These are phyloP conservation scores for Amylocarpus encephaloides DNA, from an alignment of 2,329 filamentous ascomycete species.

Conservation along the genomic window DNA sequence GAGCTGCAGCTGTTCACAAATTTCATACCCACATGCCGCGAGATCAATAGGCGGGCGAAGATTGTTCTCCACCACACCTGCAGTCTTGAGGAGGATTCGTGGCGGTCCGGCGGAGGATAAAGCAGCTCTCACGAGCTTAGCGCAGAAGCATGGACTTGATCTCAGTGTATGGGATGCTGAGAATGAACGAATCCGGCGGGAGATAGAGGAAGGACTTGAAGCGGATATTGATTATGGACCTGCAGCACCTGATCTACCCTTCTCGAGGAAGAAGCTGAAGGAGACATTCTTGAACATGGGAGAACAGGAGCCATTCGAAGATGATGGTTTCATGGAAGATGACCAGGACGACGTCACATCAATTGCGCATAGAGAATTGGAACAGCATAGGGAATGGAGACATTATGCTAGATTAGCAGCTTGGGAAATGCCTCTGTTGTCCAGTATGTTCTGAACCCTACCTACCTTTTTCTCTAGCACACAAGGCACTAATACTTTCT, in stretches of 20 bases:
- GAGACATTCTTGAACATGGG: constrained; percentile 31
- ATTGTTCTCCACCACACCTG: constrained; percentile 21
- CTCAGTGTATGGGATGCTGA: constrained; percentile 3
- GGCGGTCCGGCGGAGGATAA: background rate
- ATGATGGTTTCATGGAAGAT: constrained; percentile 36
- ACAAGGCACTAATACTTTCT: background rate
- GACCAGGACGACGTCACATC: constrained; percentile 79
- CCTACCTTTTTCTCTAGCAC: background rate
- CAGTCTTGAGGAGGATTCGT: constrained; percentile 7
- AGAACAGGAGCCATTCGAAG: constrained; percentile 27
- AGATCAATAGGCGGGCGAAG: constrained; percentile 20
- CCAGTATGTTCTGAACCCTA: constrained; percentile 55
- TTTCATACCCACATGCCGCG: constrained; percentile 10
- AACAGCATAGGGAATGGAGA: constrained; percentile 80
- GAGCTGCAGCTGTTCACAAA: constrained; percentile 20
- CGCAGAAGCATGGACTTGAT: constrained; percentile 1
- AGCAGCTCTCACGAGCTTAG: background rate
- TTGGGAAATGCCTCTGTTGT: constrained; percentile 92
- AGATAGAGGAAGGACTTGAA: constrained; percentile 9
- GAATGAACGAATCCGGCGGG: constrained; percentile 4
- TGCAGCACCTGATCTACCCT: constrained; percentile 1
- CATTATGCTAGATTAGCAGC: constrained; percentile 81
- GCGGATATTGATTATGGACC: constrained; percentile 9
- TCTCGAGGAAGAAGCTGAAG: constrained; percentile 22
- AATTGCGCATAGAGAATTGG: constrained; percentile 78